Conservation (phyloP, 192 early-diverging fungal species). For the Funneliformis geosporum region DNA sequence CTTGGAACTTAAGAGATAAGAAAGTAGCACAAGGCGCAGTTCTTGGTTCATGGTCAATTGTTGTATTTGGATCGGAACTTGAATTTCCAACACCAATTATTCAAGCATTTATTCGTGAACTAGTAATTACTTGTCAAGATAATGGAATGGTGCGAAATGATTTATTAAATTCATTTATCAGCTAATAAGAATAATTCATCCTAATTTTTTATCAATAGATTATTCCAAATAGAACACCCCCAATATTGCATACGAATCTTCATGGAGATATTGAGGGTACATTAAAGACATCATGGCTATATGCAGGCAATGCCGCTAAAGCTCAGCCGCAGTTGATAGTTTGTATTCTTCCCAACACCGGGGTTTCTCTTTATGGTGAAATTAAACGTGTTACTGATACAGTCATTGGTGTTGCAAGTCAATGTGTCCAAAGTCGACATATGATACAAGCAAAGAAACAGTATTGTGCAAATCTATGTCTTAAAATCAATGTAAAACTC, state of each 20-base stretch:
- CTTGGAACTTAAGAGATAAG: conserved; percentile 88
- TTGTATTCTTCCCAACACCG: conserved; percentile 82
- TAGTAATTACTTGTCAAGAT: conserved; percentile 69
- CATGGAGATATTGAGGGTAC: conserved; percentile 72
- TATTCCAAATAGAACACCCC: conserved; percentile 49
- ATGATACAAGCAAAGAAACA: conserved; percentile 75
- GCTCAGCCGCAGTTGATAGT: conserved; percentile 77
- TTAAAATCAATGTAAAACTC: conserved; percentile 94
- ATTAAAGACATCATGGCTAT: conserved; percentile 68
- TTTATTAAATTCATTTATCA: conserved; percentile 11
- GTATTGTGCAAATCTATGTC: conserved; percentile 93
- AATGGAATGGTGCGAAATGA: conserved; percentile 57
- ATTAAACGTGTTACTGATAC: conserved; percentile 91
- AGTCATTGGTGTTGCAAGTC: conserved; percentile 84
- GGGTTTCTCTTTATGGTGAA: conserved; percentile 70
- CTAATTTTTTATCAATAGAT: conserved; percentile 26
- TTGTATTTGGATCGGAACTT: conserved; percentile 67
- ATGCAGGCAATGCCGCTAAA: conserved; percentile 66
- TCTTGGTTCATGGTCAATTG: conserved; percentile 78
- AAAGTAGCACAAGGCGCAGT: conserved; percentile 69
- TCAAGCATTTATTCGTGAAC: conserved; percentile 71
- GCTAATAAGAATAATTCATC: neutral
- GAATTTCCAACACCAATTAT: conserved; percentile 54
- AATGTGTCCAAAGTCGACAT: conserved; percentile 88
- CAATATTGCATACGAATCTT: conserved; percentile 52